phyloP scores from a whole-genome alignment of 163 green algal species.

The Scenedesmus sp. region DNA sequence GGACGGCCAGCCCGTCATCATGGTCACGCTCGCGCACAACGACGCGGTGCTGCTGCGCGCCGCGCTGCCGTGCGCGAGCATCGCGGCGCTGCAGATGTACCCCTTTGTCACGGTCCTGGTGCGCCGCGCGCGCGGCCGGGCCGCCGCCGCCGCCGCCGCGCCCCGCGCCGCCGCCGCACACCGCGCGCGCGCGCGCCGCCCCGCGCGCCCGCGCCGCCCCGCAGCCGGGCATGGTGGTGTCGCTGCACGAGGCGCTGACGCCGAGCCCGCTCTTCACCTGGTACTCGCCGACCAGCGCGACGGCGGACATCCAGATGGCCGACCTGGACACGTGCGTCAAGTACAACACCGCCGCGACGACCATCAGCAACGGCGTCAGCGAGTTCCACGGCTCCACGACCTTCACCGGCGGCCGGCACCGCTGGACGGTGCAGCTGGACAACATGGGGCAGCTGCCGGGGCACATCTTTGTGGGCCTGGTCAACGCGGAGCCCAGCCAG shows the following conservation, averaged over 20 bases:
- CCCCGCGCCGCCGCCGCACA: too few relatives aligned
- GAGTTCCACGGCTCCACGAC: constrained; percentile 62
- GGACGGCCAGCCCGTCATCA: constrained; percentile 68
- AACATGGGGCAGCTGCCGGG: constrained; percentile 57
- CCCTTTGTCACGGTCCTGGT: constrained; percentile 62
- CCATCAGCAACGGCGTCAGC: constrained; percentile 29
- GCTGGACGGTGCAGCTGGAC: constrained; percentile 72
- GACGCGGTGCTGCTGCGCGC: constrained; percentile 58
- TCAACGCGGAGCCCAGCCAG: constrained; percentile 37
- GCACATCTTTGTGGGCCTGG: constrained; percentile 66
- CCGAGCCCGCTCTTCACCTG: constrained; percentile 68
- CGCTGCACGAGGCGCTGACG: constrained; percentile 63
- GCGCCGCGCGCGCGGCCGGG: not conserved
- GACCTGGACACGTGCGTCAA: constrained; percentile 72
- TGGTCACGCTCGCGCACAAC: constrained; percentile 64
- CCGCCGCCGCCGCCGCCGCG: too few relatives aligned
- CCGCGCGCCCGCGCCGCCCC: constrained; percentile 5
- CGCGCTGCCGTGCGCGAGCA: constrained; percentile 62
- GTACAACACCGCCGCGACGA: constrained; percentile 53
- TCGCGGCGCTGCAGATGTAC: constrained; percentile 70
- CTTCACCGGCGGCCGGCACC: constrained; percentile 57
- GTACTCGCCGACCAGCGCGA: constrained; percentile 53
- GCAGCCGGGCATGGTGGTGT: constrained; percentile 57
- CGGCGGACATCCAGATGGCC: constrained; percentile 55
- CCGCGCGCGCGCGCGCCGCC: too few relatives aligned